Percentiles rank a stretch among this genome's conserved stretches.
These are phyloP conservation scores for Xylariaceae sp. DNA, from an alignment of 2,329 filamentous ascomycete species.

Conservation along the genomic window DNA sequence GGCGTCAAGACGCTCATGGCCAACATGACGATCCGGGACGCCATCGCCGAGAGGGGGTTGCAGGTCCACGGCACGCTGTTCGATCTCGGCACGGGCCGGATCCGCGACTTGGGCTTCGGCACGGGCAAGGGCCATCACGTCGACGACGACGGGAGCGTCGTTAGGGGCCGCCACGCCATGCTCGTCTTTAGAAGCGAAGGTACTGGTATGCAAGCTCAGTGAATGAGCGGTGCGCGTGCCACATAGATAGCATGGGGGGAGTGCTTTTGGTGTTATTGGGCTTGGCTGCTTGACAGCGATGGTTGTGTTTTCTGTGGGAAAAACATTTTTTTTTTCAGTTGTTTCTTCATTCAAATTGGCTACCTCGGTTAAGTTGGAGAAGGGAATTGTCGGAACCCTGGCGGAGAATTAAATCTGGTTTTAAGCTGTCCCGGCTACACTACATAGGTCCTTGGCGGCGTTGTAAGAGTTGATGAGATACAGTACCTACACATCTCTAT, in stretches of 20 bases:
- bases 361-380: not conserved
- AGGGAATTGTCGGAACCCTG: not conserved
- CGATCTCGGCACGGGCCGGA: conserved; percentile 57
- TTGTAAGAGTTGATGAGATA: not conserved
- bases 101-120: conserved; percentile 53
- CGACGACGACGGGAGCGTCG: conserved; percentile 38
- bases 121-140: conserved; percentile 28
- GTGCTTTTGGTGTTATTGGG: not conserved
- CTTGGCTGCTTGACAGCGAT: not conserved
- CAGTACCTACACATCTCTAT: too few relatives aligned
- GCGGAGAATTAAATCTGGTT: not conserved
- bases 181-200: conserved; percentile 51
- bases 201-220: conserved; percentile 32
- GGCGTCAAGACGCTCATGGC: conserved; percentile 69
- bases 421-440: not conserved
- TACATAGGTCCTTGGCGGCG: not conserved
- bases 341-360: not conserved
- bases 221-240: conserved; percentile 5
- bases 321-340: not conserved
- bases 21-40: conserved; percentile 71
- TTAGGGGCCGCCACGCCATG: conserved; percentile 52
- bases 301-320: not conserved
- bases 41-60: conserved; percentile 69
- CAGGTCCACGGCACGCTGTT: conserved; percentile 79
- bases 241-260: too few relatives aligned